Conservation (phyloP, 73 alveolate genomes). For the Blepharisma japonicum region DNA sequence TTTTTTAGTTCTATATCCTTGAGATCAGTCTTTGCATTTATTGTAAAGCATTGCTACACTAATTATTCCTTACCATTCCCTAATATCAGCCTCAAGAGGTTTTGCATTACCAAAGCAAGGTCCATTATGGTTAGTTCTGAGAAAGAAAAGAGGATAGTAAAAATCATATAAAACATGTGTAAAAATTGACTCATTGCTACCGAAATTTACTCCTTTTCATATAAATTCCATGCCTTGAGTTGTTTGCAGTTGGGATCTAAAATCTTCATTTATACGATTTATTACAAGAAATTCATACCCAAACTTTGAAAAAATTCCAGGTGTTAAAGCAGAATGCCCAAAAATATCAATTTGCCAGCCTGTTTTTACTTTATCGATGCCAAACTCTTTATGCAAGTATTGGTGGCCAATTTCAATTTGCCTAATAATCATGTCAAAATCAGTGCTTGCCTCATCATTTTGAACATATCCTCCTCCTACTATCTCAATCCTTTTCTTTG, state of each 20-base stretch:
- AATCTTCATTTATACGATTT: background rate
- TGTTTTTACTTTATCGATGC: background rate
- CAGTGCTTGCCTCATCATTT: background rate
- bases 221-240: background rate
- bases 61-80: background rate
- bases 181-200: background rate
- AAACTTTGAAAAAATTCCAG: background rate
- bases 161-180: background rate
- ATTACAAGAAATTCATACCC: constrained; percentile 16
- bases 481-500: background rate
- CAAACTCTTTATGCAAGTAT: background rate
- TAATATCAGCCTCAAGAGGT: background rate
- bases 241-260: background rate
- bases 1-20: background rate
- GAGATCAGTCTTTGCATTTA: background rate
- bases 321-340: constrained; percentile 20
- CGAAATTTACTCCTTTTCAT: background rate
- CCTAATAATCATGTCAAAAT: background rate
- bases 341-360: constrained; percentile 10
- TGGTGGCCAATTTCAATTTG: background rate
- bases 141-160: background rate
- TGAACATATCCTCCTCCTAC: background rate
- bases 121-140: background rate
- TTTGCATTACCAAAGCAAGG: background rate
- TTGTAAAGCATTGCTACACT: background rate